These are phyloP conservation scores for Cucurbita ficifolia DNA, from an alignment of 306 rosid genomes.

Conservation along the genomic window DNA sequence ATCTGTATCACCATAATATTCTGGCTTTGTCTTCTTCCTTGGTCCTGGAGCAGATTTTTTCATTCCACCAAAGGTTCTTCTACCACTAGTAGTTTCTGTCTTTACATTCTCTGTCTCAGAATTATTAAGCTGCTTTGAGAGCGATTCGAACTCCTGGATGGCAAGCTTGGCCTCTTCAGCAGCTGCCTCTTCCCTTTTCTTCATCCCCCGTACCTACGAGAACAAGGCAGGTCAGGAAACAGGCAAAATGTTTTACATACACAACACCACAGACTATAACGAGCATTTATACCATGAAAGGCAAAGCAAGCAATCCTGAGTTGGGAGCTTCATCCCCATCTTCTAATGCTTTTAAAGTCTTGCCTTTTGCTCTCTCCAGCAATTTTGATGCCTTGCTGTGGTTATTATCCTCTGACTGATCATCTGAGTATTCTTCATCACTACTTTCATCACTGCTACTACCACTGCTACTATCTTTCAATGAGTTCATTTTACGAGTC, in stretches of 20 bases:
- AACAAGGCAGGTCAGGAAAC: background rate
- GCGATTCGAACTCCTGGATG: conserved; percentile 49
- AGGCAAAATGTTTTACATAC: background rate
- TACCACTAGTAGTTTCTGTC: conserved; percentile 37
- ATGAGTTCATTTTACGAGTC: conserved; percentile 67
- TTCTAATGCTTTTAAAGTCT: conserved; percentile 43
- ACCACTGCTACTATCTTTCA: conserved; percentile 55
- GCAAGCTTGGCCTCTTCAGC: conserved; percentile 69
- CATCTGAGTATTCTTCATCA: conserved; percentile 46
- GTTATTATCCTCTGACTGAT: conserved; percentile 27
- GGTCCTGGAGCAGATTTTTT: conserved; percentile 31
- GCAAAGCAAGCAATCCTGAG: conserved; percentile 69
- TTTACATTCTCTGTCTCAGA: conserved; percentile 32
- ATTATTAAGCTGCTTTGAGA: conserved; percentile 45
- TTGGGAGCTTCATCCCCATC: conserved; percentile 64
- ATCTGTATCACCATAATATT: conserved; percentile 47
- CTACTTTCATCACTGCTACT: conserved; percentile 44
- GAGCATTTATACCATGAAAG: conserved; percentile 61
- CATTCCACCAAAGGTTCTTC: conserved; percentile 60
- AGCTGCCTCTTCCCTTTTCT: conserved; percentile 59
- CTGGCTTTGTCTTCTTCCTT: conserved; percentile 27
- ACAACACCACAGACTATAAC: background rate
- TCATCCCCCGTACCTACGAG: conserved; percentile 59
- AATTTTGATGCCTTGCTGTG: conserved; percentile 39
- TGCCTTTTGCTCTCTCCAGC: conserved; percentile 56